Evolutionary conservation across 2,329 filamentous ascomycete genomes (phyloP).

Genomic region (Acrocalymma vagum): DNA sequence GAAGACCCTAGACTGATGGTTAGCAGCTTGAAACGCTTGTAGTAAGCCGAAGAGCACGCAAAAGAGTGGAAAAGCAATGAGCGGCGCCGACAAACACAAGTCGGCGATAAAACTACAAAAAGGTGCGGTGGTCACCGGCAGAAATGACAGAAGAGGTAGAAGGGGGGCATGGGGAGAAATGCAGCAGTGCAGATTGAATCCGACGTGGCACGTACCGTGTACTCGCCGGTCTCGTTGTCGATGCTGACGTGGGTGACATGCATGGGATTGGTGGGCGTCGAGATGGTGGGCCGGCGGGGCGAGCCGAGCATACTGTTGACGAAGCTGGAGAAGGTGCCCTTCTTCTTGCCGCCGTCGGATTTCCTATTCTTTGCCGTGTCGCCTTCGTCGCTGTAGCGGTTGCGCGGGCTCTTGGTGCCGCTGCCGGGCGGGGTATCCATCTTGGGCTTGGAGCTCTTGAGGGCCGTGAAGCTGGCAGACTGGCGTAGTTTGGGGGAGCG

Average conservation of each 20-base stretch:
- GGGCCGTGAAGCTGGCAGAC: slow-evolving; percentile 52
- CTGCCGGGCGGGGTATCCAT: slow-evolving; percentile 53
- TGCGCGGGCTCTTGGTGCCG: slow-evolving; percentile 45
- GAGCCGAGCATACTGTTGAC: slow-evolving; percentile 61
- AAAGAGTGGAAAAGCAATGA: slow-evolving; percentile 9
- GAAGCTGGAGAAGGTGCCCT: slow-evolving; percentile 50
- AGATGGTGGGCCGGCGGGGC: slow-evolving; percentile 90
- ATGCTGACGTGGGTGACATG: slow-evolving; percentile 98
- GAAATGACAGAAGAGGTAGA: slow-evolving; percentile 3
- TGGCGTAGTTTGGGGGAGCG: slow-evolving; percentile 47
- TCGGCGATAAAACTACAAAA: no score
- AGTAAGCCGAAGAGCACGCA: no score
- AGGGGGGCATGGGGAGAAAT: slow-evolving; percentile 1
- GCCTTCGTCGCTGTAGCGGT: slow-evolving; percentile 50
- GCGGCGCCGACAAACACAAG: no score
- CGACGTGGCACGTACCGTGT: slow-evolving; percentile 71
- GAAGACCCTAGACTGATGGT: slow-evolving; percentile 75
- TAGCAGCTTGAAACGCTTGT: no score
- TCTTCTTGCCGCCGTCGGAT: slow-evolving; percentile 49
- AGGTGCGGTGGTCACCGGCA: slow-evolving; percentile 11
- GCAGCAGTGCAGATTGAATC: background rate
- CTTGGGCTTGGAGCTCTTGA: slow-evolving; percentile 52
- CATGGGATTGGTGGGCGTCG: slow-evolving; percentile 96
- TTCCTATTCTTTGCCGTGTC: slow-evolving; percentile 39
- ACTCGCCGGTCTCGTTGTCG: slow-evolving; percentile 94